Conservation (phyloP, 805 yeast genomes). For the Kluyveromyces aestuarii region DNA sequence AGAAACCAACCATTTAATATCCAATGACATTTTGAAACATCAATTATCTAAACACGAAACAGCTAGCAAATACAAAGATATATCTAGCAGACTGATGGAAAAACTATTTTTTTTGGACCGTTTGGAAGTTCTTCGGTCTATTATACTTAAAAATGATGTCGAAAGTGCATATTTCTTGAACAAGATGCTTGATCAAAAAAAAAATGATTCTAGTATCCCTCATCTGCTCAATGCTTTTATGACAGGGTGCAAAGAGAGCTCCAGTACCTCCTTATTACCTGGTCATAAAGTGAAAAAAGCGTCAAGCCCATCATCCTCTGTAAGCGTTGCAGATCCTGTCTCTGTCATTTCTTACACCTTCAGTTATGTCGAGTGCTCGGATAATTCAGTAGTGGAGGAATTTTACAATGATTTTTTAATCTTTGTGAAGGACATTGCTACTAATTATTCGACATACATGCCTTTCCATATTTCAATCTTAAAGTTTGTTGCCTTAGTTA, state of each 20-base stretch:
- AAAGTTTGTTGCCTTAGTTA: conserved; percentile 41
- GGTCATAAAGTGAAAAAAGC: conserved; percentile 3
- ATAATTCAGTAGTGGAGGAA: conserved; percentile 71
- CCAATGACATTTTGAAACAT: conserved; percentile 10
- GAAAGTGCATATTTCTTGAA: conserved; percentile 27
- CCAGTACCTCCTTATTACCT: conserved; percentile 16
- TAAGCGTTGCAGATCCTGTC: conserved; percentile 37
- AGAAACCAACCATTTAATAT: conserved; percentile 3
- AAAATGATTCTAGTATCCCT: conserved; percentile 67
- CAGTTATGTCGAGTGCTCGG: conserved; percentile 55
- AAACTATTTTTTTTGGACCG: conserved; percentile 59
- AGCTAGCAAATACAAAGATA: conserved; percentile 56
- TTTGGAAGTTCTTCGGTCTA: conserved; percentile 58
- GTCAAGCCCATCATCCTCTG: conserved; percentile 35
- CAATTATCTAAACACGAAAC: conserved; percentile 35
- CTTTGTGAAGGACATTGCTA: conserved; percentile 52
- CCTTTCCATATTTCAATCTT: conserved; percentile 45
- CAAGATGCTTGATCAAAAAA: conserved; percentile 76
- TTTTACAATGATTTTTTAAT: conserved; percentile 51
- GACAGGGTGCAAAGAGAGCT: conserved; percentile 16
- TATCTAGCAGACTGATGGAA: conserved; percentile 58
- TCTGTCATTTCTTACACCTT: conserved; percentile 46
- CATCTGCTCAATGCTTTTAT: conserved; percentile 40
- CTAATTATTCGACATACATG: conserved; percentile 40
- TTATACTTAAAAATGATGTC: conserved; percentile 34